Evolutionary conservation across 371 early-diverging fungal species (phyloP).

Genomic region (Apophysomyces variabilis): DNA sequence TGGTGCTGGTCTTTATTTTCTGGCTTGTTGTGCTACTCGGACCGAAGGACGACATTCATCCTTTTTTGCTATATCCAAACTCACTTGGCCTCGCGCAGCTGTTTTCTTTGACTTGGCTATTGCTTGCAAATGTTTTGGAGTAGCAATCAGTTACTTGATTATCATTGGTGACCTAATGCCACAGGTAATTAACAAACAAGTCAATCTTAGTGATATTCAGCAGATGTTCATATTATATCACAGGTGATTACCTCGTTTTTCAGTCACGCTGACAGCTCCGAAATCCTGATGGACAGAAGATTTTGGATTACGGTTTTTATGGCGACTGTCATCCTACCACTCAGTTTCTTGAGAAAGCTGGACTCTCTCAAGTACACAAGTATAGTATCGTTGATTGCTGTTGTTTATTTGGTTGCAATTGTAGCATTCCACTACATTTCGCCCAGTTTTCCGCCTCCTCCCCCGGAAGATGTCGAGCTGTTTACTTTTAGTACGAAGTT

Average conservation of each 20-base stretch:
- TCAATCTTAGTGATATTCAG: not conserved
- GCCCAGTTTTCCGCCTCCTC: constrained; percentile 52
- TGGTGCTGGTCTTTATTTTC: constrained; percentile 83
- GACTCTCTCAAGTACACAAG: constrained; percentile 97
- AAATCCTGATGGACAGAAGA: constrained; percentile 58
- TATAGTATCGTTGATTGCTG: constrained; percentile 87
- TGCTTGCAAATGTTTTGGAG: constrained; percentile 99
- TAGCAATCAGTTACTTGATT: constrained; percentile 98
- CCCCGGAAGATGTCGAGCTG: constrained; percentile 47
- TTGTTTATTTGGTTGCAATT: constrained; percentile 87
- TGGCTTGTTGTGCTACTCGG: constrained; percentile 75
- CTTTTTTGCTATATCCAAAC: constrained; percentile 87
- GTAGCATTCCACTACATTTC: constrained; percentile 82
- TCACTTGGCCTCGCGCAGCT: constrained; percentile 92
- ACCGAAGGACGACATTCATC: constrained; percentile 81
- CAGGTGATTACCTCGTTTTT: constrained; percentile 46
- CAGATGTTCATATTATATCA: not conserved
- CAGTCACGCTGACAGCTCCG: constrained; percentile 22
- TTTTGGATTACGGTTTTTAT: constrained; percentile 91
- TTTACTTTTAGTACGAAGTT: constrained; percentile 68
- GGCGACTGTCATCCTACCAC: constrained; percentile 68
- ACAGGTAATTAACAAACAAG: constrained; percentile 47
- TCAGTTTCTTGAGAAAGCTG: constrained; percentile 83
- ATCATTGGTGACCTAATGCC: constrained; percentile 96
- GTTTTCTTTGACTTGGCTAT: constrained; percentile 96